phyloP scores from a whole-genome alignment of 805 yeast species.

The Clavispora asparagi region DNA sequence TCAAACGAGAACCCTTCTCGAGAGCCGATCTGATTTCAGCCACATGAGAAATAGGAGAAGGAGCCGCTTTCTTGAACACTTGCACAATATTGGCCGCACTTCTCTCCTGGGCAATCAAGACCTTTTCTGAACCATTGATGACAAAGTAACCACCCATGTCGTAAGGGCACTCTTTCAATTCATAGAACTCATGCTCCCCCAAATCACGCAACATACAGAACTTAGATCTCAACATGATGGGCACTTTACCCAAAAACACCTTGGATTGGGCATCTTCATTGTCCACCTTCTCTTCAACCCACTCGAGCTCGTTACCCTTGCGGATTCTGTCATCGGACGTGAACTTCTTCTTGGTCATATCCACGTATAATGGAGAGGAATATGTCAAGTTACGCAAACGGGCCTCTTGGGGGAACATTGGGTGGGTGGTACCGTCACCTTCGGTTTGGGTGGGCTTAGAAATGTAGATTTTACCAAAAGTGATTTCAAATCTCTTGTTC shows the following conservation, averaged over 20 bases:
- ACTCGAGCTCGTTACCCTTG: conserved; percentile 40
- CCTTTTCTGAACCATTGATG: conserved; percentile 97
- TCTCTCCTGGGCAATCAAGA: conserved; percentile 96
- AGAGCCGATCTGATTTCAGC: conserved; percentile 96
- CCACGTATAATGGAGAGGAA: conserved; percentile 93
- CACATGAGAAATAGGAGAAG: conserved; percentile 90
- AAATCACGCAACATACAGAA: conserved; percentile 89
- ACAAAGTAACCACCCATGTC: conserved; percentile 99
- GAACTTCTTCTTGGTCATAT: conserved; percentile 86
- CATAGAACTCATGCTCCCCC: conserved; percentile 89
- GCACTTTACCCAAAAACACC: conserved; percentile 94
- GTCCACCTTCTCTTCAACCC: conserved; percentile 47
- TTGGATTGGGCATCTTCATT: conserved; percentile 62
- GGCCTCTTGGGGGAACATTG: conserved; percentile 97
- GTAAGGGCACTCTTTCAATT: conserved; percentile 95
- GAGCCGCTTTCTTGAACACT: conserved; percentile 96
- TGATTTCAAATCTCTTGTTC: conserved; percentile 89
- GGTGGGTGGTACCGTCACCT: conserved; percentile 99
- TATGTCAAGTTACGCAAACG: conserved; percentile 93
- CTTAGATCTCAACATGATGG: conserved; percentile 95
- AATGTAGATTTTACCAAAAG: conserved; percentile 95
- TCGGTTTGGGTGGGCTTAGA: conserved; percentile 98
- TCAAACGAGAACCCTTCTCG: conserved; percentile 94
- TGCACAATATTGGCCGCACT: conserved; percentile 98
- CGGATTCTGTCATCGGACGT: conserved; percentile 68